Evolutionary conservation across 2,329 filamentous ascomycete species (phyloP), one percentile per base, ranked within the genome.

Genomic region (Elsinoe batatas): DNA sequence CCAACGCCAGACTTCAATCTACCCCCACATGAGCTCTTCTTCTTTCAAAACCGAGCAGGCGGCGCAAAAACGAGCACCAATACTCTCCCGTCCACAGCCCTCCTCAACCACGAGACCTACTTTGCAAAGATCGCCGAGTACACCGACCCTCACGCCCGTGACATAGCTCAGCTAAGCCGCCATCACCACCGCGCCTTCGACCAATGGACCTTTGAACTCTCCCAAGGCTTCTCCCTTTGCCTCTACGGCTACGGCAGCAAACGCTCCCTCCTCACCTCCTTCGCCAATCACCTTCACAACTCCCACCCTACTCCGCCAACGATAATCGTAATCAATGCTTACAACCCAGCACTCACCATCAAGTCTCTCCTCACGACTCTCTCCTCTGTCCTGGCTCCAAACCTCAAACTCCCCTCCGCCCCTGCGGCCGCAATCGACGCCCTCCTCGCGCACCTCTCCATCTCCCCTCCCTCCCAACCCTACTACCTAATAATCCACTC

Each of bases 241-340:
- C 73, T 96, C 0, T 96, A 94, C 67, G 93, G 93, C 30, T 95
- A 89, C 67, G 93, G 93, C 0, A 95, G 90, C 2, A 98, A 98
- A 70, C 79, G 87, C 33, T 72, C 76, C 2, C 79, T 97, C 1
- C 75, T 91, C 8, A 81, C 84, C 58, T 77, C 80, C 42, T 94
- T 95, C 67, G 90, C 88, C 0, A 79, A 81, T 56, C 81, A 88
- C 68, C 65, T 87, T 12, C 81, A 88, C 64, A 70, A 77, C 53
- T 69, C 66, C n/a, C 59, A 68, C 35, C 36, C 62, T 32, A 54
- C 60, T 15, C 62, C 69, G 1, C 76, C 80, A 5, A 82, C 79
- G 47, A 88, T 95, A 60, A 82, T 95, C 36, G 76, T 97, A 5
- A 79, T 95, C 59, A 97, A 97, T 69, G 93, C 91, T 36, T 94